Conservation (phyloP, 2,329 filamentous ascomycete species). For the Sporothrix sp. region DNA sequence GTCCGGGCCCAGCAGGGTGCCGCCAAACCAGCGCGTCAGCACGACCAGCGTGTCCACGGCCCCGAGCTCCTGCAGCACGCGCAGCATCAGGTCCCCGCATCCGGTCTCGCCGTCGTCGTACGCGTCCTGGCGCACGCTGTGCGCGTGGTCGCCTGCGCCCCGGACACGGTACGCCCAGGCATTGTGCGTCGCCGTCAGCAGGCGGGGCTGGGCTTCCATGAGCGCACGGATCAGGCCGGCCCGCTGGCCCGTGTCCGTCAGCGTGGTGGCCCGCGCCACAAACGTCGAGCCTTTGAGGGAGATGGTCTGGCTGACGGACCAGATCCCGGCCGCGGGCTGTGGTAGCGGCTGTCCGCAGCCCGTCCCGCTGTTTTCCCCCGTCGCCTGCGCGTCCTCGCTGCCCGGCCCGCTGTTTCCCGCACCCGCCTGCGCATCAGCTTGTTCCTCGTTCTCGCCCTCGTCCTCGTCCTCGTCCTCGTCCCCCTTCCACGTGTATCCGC, state of each 20-base stretch:
- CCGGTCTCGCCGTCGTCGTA: constrained; percentile 54
- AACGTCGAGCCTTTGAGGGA: constrained; percentile 47
- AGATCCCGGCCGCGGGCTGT: constrained; percentile 24
- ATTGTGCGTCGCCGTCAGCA: constrained; percentile 49
- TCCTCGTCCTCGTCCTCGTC: constrained; percentile 25
- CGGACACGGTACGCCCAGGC: constrained; percentile 42
- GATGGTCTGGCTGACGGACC: constrained; percentile 43
- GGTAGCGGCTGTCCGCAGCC: constrained; percentile 6
- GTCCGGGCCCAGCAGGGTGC: constrained; percentile 50
- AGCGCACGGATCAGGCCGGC: constrained; percentile 37
- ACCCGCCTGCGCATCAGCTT: not conserved
- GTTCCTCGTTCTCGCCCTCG: constrained; percentile 1
- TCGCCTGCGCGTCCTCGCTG: no score
- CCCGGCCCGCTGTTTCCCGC: no score
- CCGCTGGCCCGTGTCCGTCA: constrained; percentile 32
- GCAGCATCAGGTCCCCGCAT: constrained; percentile 46
- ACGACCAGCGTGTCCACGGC: constrained; percentile 46
- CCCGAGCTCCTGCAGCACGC: constrained; percentile 41
- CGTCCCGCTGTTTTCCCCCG: no score
- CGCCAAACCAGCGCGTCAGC: constrained; percentile 53
- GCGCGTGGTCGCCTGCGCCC: not conserved
- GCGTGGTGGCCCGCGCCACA: constrained; percentile 40
- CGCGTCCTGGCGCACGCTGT: constrained; percentile 34
- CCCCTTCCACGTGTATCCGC: constrained; percentile 57
- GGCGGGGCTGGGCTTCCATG: constrained; percentile 36